Base-by-base conservation (phyloP, 306 rosid genomes). In the Prunus davidiana region DNA sequence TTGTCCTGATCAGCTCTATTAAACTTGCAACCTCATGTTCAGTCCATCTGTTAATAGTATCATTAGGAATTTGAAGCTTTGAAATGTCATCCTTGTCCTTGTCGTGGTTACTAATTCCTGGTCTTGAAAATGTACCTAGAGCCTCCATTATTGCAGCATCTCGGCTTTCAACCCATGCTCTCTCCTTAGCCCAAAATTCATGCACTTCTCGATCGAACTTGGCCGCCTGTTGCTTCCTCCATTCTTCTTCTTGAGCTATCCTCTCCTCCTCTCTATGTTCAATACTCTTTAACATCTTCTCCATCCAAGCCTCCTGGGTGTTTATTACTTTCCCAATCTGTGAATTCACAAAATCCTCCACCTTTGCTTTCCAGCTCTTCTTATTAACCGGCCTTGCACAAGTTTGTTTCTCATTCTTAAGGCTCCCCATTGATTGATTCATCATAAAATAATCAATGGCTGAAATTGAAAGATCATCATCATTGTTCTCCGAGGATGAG, bases 271-370 rank as follows among this genome's bases (percentile, higher is more conserved):
- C 97, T 51, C 88, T 86, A 47, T 78, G 63, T 43, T 91, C 95
- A 62, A 91, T 78, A 30, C 74, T 85, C 63, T 75, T 82, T 72
- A 89, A 50, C 80, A 91, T 83, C 81, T 81, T 89, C 78, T 89
- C 90, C 90, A 88, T 84, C 93, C 91, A 86, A 34, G 84, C 87
- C 57, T 91, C 97, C 74, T 91, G 97, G 7, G 78, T 84, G 76
- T 89, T 88, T 51, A 88, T 81, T 6, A 91, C 81, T 72, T 85
- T 88, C 79, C 82, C 88, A 89, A 89, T 79, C 75, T 89, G 89
- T 38, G 80, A 80, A 54, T 75, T 93, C 56, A 91, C 83, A 43
- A 86, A 81, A 65, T 83, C 89, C 77, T 88, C 89, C 50, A 91
- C 80, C 73, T 91, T 83, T 2, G 77, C 81, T 28, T 84, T 89